Evolutionary conservation across 768 basidiomycete genomes (phyloP), one percentile per base, ranked within the genome.

Genomic region (Gelatoporia subvermispora): DNA sequence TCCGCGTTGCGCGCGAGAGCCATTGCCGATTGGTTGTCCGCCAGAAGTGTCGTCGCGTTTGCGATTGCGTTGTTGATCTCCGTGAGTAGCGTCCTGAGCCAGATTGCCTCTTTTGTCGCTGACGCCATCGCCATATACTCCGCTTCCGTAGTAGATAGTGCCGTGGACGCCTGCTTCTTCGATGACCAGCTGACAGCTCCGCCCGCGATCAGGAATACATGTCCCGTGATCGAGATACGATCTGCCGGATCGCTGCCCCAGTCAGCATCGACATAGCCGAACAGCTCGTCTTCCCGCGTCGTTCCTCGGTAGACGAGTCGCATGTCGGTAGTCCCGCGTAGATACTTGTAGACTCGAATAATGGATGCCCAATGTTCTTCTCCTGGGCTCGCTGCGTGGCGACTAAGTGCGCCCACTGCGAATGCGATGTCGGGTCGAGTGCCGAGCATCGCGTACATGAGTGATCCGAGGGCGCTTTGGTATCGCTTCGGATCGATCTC

Each of bases 151-250:
- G n/a, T n/a, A n/a, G n/a, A n/a, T n/a, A 70, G 61, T 3, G 65
- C 56, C 8, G 71, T 55, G 24, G 69, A 59, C 3, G 57, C 52
- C 49, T 80, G 77, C 42, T 68, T 63, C 41, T 66, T 62, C 0
- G 68, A 67, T 20, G 57, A 57, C 75, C 77, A 79, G 3, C 61
- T 52, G 7, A 78, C 58, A 2, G 68, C 57, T 4, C 66, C 72
- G 0, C 68, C 66, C 18, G 55, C 57, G 35, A 70, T 43, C 8
- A 61, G 58, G 60, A 61, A 69, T 10, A 45, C 63, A 48, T 54
- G 69, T 15, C 65, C 69, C 25, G 49, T 69, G 13, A 63, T 60
- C n/a, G 63, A 50, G 16, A 49, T 25, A 1, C 51, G 39, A 21
- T 50, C 25, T 4, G 40, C 51, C 34, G 36, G 11, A 7, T n/a